Percentiles rank a stretch among this genome's conserved stretches.
Conservation (phyloP, 257 asterid genomes). For the Solanum infundibuliforme region DNA sequence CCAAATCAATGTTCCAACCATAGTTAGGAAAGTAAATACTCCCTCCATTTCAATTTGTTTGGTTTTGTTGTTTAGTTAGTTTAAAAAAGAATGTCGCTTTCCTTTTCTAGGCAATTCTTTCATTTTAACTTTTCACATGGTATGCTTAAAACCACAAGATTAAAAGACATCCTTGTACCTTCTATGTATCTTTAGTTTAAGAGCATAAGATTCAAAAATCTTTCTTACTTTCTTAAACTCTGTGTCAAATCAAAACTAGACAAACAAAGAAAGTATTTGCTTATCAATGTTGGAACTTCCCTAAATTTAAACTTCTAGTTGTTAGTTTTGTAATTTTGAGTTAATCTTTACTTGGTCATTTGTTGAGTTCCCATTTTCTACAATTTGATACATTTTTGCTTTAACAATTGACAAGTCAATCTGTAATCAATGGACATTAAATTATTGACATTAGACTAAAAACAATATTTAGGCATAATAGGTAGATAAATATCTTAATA, state of each 20-base stretch:
- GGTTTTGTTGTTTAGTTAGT: too few relatives aligned
- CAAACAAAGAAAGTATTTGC: neutral
- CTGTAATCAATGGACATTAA: neutral
- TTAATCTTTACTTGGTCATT: neutral
- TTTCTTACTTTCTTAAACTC: neutral
- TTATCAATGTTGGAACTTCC: too few relatives aligned
- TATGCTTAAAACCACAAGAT: too few relatives aligned
- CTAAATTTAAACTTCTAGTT: neutral
- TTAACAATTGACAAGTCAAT: neutral
- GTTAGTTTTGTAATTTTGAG: neutral
- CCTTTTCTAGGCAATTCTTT: neutral
- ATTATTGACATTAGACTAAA: neutral
- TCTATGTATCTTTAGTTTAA: neutral
- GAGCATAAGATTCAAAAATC: too few relatives aligned
- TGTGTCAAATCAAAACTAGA: too few relatives aligned
- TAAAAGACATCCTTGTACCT: neutral
- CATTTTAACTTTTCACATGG: neutral
- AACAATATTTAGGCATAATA: neutral
- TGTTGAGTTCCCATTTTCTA: neutral
- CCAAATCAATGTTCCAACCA: neutral
- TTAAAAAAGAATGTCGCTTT: neutral
- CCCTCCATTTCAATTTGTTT: neutral
- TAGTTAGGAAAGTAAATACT: neutral
- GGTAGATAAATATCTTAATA: neutral
- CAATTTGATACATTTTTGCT: too few relatives aligned